Evolutionary conservation across 768 basidiomycete species (phyloP), one percentile per base, ranked within the genome.

Genomic region (Auriscalpium vulgare): DNA sequence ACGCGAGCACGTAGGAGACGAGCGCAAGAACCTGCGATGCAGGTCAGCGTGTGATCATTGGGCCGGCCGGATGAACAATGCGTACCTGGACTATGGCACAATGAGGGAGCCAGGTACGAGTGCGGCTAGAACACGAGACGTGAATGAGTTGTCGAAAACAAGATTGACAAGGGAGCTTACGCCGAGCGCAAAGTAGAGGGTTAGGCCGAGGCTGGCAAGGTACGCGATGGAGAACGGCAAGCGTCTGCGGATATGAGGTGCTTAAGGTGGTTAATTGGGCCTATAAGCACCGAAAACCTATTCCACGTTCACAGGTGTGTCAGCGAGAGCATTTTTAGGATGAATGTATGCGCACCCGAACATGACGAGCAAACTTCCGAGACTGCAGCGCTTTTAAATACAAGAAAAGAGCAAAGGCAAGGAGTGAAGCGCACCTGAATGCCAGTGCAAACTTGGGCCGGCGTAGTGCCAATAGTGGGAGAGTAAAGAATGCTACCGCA

Each of bases 361-460:
- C 95, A 99, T 98, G 69, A 98, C 95, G 35, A 99, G 81, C 57
- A 93, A 72, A 61, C 89, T 91, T 38, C 94, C 94, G 55, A 95
- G 73, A 66, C 91, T 91, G 65, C 19, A 46, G 56, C 58, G 47
- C 56, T 48, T 29, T 50, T 9, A 45, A 37, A 45, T 16, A 49
- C 54, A 51, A 61, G 47, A 23, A 37, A 7, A 21, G 23, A 35
- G 47, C 16, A 53, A 29, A 23, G 50, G 9, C 29, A 17, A 35
- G 19, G 53, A n/a, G 16, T 29, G 8, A 29, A 7, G 48, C 70
- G 45, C 65, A 85, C 80, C 89, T 92, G 70, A 95, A 91, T 1
- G 91, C 81, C 44, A 95, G 75, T 0, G 92, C 95, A 67, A 97
- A 97, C 72, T 97, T 97, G 16, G 88, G 76, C 14, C 93, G 92